phyloP scores from a whole-genome alignment of 2,329 filamentous ascomycete genomes.

The Paracorniculantispora psalliotae region DNA sequence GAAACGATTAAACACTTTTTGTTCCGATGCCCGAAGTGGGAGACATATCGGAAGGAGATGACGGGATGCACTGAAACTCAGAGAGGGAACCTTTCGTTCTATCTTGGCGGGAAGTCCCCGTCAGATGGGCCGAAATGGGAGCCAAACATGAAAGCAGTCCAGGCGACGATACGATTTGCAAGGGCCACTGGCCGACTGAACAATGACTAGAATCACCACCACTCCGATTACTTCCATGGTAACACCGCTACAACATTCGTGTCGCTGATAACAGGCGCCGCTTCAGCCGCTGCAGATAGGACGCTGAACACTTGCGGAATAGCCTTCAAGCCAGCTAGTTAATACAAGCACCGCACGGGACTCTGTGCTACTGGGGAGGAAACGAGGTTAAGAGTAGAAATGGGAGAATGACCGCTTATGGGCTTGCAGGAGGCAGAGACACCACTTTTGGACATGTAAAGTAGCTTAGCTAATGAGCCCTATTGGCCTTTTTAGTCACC shows the following conservation, averaged over 20 bases:
- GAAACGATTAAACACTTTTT: not conserved
- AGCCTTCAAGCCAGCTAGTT: too few relatives aligned
- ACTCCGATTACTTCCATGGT: not conserved
- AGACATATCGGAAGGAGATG: not conserved
- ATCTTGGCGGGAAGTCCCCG: not conserved
- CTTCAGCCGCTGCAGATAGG: too few relatives aligned
- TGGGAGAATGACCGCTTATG: not conserved
- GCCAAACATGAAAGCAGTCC: not conserved
- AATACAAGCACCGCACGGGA: not conserved
- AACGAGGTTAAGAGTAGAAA: not conserved
- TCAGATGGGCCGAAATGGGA: not conserved
- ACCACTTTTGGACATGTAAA: not conserved
- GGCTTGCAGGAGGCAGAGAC: not conserved
- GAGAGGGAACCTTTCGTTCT: not conserved
- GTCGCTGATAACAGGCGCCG: too few relatives aligned
- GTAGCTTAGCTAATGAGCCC: not conserved
- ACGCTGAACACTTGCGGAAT: too few relatives aligned
- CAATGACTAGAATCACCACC: not conserved
- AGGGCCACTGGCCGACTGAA: not conserved
- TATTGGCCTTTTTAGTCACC: not conserved
- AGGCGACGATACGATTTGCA: not conserved
- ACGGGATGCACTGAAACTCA: not conserved
- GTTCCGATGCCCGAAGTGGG: not conserved
- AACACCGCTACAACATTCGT: too few relatives aligned
- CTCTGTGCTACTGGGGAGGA: not conserved